A percentile compares a stretch with the other conserved stretches of the same genome.
These are phyloP conservation scores for Clitopilus passeckerianus DNA, from an alignment of 768 basidiomycete genomes.

Conservation along the genomic window DNA sequence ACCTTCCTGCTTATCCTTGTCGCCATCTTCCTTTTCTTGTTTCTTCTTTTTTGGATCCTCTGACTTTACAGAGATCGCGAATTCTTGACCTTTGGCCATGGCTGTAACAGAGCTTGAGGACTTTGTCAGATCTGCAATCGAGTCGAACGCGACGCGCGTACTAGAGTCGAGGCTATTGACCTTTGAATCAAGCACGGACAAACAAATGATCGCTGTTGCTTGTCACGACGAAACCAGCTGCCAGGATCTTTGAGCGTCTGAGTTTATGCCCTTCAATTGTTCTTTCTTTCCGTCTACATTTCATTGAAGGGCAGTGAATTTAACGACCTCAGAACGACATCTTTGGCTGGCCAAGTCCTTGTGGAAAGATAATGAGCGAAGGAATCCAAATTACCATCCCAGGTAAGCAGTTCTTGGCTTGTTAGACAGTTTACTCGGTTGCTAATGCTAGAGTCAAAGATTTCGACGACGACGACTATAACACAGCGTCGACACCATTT, in stretches of 20 bases:
- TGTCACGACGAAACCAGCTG: neutral
- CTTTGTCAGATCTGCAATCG: conserved; percentile 6
- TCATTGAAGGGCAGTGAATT: conserved; percentile 8
- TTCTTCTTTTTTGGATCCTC: conserved; percentile 72
- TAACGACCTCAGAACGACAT: neutral
- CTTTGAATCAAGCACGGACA: conserved; percentile 2
- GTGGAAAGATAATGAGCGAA: conserved; percentile 29
- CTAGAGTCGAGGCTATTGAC: conserved; percentile 8
- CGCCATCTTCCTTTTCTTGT: conserved; percentile 32
- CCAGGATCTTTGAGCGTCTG: neutral
- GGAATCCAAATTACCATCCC: conserved; percentile 65
- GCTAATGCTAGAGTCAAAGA: conserved; percentile 35
- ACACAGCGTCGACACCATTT: conserved; percentile 61
- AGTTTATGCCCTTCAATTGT: neutral
- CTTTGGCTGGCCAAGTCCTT: conserved; percentile 14
- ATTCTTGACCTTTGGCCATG: conserved; percentile 59
- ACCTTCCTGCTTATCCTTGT: conserved; percentile 50
- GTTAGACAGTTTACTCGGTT: conserved; percentile 2
- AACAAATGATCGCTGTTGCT: conserved; percentile 1
- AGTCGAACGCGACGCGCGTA: conserved; percentile 52
- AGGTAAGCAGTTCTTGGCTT: conserved; percentile 28
- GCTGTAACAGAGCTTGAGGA: conserved; percentile 4
- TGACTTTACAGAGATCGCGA: conserved; percentile 59
- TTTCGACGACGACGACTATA: conserved; percentile 73
- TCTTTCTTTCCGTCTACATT: neutral